phyloP scores from a whole-genome alignment of 768 basidiomycete genomes.

The Phallus indusiatus region DNA sequence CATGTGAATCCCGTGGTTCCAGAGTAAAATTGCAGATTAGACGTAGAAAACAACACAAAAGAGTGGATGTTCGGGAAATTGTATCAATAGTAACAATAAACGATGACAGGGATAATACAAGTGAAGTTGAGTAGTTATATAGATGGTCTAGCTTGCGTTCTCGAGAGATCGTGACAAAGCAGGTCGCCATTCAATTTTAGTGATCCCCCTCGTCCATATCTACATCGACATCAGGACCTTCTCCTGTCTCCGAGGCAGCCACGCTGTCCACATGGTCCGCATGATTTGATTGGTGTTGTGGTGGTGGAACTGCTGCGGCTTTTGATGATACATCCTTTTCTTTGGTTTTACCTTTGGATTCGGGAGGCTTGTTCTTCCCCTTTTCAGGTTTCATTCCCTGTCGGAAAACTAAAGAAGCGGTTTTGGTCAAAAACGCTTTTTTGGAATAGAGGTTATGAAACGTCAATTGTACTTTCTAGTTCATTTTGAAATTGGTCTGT shows the following conservation, averaged over 20 bases:
- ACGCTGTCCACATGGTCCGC: neutral
- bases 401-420: conserved; percentile 45
- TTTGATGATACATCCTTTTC: conserved; percentile 1
- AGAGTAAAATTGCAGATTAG: too few relatives aligned
- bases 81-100: too few relatives aligned
- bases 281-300: neutral
- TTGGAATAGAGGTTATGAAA: neutral
- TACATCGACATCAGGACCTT: neutral
- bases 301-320: neutral
- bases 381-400: conserved; percentile 41
- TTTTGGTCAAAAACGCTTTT: neutral
- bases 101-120: too few relatives aligned
- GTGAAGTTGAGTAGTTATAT: too few relatives aligned
- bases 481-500: conserved; percentile 50
- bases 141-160: too few relatives aligned
- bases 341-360: conserved; percentile 21
- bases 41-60: too few relatives aligned
- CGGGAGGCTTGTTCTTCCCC: conserved; percentile 17
- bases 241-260: neutral
- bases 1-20: too few relatives aligned
- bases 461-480: conserved; percentile 42
- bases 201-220: neutral
- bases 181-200: too few relatives aligned
- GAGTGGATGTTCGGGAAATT: too few relatives aligned
- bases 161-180: too few relatives aligned